Evolutionary conservation across 495 filamentous ascomycete species (phyloP).

Genomic region (Neurospora sp.): DNA sequence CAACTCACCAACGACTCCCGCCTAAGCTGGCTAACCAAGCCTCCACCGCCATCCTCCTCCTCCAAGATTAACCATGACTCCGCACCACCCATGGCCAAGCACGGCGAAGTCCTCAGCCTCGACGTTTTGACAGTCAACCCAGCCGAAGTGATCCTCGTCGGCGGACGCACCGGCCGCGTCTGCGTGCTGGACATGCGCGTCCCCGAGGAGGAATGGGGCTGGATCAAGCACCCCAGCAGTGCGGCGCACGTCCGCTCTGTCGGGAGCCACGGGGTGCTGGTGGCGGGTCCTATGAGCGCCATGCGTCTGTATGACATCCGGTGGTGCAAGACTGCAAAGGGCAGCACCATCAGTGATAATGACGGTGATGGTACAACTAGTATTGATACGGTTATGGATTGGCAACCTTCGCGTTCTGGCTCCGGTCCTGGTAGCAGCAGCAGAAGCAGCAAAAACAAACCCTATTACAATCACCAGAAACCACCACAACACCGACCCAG

Average conservation of each 20-base stretch:
- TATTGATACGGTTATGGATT: not conserved
- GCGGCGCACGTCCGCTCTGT: constrained; percentile 25
- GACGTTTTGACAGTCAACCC: constrained; percentile 19
- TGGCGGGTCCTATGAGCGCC: constrained; percentile 22
- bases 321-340: not conserved
- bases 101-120: constrained; percentile 15
- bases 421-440: constrained; percentile 3
- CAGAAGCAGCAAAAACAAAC: not conserved
- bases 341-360: not conserved
- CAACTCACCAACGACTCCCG: constrained; percentile 1
- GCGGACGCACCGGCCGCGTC: constrained; percentile 25
- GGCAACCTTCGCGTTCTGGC: not conserved
- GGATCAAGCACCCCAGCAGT: constrained; percentile 16
- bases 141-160: constrained; percentile 22
- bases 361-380: not conserved
- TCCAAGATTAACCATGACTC: not conserved
- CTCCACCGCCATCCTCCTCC: not conserved
- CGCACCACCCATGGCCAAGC: not conserved
- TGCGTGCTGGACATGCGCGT: constrained; percentile 23
- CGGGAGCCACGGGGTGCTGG: constrained; percentile 25
- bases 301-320: constrained; percentile 34
- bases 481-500: not conserved
- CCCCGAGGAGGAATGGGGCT: constrained; percentile 8
- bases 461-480: not conserved
- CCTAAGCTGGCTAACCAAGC: constrained; percentile 6